Evolutionary conservation across 202 grass and related monocot species (phyloP), one percentile per base, ranked within the genome.

Genomic region (Miscanthus sacchariflorus): DNA sequence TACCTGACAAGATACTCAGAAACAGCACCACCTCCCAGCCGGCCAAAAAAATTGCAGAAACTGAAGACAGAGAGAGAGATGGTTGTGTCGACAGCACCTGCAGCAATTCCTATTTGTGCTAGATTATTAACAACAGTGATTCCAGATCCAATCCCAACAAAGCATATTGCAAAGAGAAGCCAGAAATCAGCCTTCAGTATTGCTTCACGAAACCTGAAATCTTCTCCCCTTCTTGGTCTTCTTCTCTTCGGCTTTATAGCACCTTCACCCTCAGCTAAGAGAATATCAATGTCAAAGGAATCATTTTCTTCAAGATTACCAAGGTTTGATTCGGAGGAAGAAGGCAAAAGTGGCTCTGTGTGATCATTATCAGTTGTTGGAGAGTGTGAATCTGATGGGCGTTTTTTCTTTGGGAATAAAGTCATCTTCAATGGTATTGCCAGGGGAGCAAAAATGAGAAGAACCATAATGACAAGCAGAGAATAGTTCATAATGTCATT

Each of bases 401-500:
- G 24, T 84, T 91, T 96, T 93, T 66, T 75, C 74, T 0, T 88
- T 21, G 81, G 89, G 74, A 93, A 98, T 36, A 98, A 76, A 30
- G 96, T 98, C 96, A 98, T 98, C 91, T 96, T 98, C 81, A 98
- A 69, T 15, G 96, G 96, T 85, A 98, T 96, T 44, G 89, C 86
- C 24, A 96, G 69, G 44, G 96, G 96, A 56, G 89, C 91, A 18
- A 96, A 91, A 48, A 98, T 69, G 43, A 98, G 76, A 58, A 98
- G 38, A 28, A 82, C 42, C 96, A 98, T 92, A 74, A 98, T 48
- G 28, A 42, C 88, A 79, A 95, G 89, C 45, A 96, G 63, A 81
- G 81, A 49, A 83, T 87, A 96, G 82, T 90, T 91, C 15, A 86
- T 39, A 45, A 58, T 88, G 81, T 86, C 85, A 49, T 67, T 85